Percentiles rank a stretch among this genome's conserved stretches.
These are phyloP conservation scores for Suillus subluteus DNA, from an alignment of 768 basidiomycete species.

Conservation along the genomic window DNA sequence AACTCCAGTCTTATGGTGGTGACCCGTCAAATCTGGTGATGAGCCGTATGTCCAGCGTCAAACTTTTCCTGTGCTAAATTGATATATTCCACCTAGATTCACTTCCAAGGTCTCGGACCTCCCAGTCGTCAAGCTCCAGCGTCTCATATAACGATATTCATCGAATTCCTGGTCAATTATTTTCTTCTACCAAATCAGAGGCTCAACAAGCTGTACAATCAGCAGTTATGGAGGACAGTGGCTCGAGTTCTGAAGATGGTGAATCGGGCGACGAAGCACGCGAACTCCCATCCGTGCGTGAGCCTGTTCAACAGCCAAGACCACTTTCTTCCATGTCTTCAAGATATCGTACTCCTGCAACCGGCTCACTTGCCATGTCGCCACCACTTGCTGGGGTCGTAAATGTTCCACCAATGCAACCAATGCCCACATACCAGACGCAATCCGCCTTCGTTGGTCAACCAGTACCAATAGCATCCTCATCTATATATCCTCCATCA, in stretches of 20 bases:
- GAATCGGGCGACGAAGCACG: slow-evolving; percentile 53
- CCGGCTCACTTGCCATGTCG: slow-evolving; percentile 61
- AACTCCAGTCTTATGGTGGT: slow-evolving; percentile 76
- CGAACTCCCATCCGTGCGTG: slow-evolving; percentile 45
- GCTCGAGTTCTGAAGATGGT: slow-evolving; percentile 47
- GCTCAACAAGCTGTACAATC: slow-evolving; percentile 21
- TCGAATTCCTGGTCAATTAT: slow-evolving; percentile 18
- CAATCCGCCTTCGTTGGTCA: slow-evolving; percentile 71
- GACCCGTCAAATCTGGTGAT: slow-evolving; percentile 65
- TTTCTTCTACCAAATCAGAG: slow-evolving; percentile 18
- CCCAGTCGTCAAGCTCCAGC: slow-evolving; percentile 69
- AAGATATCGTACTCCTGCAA: slow-evolving; percentile 78
- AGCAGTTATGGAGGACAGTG: slow-evolving; percentile 28
- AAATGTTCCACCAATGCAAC: slow-evolving; percentile 66
- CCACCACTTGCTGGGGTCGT: slow-evolving; percentile 49
- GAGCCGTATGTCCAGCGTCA: slow-evolving; percentile 55
- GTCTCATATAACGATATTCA: slow-evolving; percentile 45
- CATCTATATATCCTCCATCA: slow-evolving; percentile 39
- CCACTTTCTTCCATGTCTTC: slow-evolving; percentile 82
- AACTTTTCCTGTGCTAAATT: neutral
- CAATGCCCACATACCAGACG: slow-evolving; percentile 69
- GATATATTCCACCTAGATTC: slow-evolving; percentile 26
- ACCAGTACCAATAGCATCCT: slow-evolving; percentile 41
- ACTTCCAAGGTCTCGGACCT: slow-evolving; percentile 52
- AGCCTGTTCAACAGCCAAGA: slow-evolving; percentile 46